These are phyloP conservation scores for Flaveria floridana DNA, from an alignment of 140 eudicot species.

Conservation along the genomic window DNA sequence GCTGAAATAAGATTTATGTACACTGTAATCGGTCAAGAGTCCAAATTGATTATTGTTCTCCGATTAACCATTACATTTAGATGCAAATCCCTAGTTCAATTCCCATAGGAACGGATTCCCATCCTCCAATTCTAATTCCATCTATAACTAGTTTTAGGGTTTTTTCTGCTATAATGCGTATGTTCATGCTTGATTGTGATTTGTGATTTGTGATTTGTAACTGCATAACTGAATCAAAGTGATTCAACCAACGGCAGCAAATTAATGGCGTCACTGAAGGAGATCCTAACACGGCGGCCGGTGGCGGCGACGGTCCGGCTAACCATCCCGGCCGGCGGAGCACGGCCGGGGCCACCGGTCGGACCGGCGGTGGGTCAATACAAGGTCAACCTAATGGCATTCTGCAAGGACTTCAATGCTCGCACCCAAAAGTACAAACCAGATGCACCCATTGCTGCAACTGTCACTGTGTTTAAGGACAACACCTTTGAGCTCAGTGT, in stretches of 20 bases:
- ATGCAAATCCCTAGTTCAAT: neutral
- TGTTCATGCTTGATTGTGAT: neutral
- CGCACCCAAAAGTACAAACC: conserved; percentile 82
- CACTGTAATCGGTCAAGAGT: neutral
- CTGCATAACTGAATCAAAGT: neutral
- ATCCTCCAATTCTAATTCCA: neutral
- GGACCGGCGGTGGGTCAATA: conserved; percentile 87
- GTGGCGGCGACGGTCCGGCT: conserved; percentile 89
- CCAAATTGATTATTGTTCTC: neutral
- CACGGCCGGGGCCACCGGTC: conserved; percentile 79
- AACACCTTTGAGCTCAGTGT: conserved; percentile 75
- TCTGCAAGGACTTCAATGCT: conserved; percentile 96
- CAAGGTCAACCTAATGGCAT: conserved; percentile 82
- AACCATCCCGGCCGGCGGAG: conserved; percentile 84
- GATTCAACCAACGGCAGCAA: neutral
- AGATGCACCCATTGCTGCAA: conserved; percentile 78
- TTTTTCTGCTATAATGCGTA: neutral
- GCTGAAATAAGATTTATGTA: no score
- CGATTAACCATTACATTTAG: neutral
- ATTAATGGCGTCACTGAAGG: conserved; percentile 69
- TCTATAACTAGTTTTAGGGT: neutral
- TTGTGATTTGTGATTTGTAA: neutral
- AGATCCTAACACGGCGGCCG: conserved; percentile 69
- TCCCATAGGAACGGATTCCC: neutral
- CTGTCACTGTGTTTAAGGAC: conserved; percentile 72